Percentiles rank a stretch among this genome's conserved stretches.
These are phyloP conservation scores for Serpula lacrymans DNA, from an alignment of 768 basidiomycete genomes.

Conservation along the genomic window DNA sequence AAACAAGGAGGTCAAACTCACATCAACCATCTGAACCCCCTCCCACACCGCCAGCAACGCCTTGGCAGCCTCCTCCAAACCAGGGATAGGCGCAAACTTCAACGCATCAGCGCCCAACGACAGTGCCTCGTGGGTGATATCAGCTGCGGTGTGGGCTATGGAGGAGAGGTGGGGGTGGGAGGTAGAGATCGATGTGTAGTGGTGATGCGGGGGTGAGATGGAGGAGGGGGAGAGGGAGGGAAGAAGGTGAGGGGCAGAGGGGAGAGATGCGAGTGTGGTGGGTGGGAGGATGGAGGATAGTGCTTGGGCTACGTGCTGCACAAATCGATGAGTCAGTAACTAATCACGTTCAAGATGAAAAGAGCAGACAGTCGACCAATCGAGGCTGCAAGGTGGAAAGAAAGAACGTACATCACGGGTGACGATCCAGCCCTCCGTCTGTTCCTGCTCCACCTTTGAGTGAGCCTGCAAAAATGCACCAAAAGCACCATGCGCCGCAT, in stretches of 20 bases:
- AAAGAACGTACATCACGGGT: conserved; percentile 30
- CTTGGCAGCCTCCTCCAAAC: conserved; percentile 48
- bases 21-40: conserved; percentile 56
- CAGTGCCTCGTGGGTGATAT: conserved; percentile 35
- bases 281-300: conserved; percentile 22
- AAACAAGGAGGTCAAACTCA: conserved; percentile 30
- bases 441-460: too few relatives aligned
- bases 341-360: too few relatives aligned
- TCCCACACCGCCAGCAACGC: conserved; percentile 65
- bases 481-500: too few relatives aligned
- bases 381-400: too few relatives aligned
- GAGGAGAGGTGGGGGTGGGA: conserved; percentile 13
- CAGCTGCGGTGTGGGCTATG: conserved; percentile 29
- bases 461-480: too few relatives aligned
- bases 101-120: conserved; percentile 33
- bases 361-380: too few relatives aligned
- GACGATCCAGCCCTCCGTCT: conserved; percentile 30
- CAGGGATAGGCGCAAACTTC: conserved; percentile 53
- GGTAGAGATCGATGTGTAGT: background rate
- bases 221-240: background rate
- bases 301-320: conserved; percentile 24
- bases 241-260: background rate
- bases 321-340: too few relatives aligned
- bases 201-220: conserved; percentile 21
- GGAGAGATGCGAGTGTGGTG: conserved; percentile 8